A percentile compares a stretch with the other conserved stretches of the same genome.
phyloP scores from a whole-genome alignment of 345 rosid genomes.

The Alliaria petiolata region DNA sequence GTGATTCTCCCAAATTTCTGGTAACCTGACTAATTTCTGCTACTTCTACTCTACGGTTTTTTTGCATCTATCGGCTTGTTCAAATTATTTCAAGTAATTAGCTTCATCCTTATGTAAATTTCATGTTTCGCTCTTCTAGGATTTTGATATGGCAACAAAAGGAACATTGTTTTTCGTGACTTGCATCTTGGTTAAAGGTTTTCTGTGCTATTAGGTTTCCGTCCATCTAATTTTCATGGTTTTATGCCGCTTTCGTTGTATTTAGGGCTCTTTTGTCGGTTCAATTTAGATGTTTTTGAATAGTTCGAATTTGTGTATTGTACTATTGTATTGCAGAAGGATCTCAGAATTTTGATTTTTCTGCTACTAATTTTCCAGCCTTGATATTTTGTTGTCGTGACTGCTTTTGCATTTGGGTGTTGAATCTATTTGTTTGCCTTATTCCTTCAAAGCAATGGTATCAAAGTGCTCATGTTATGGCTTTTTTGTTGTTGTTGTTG shows the following conservation, averaged over 20 bases:
- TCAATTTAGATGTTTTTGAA: neutral
- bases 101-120: neutral
- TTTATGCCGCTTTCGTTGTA: neutral
- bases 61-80: neutral
- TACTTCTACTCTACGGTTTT: neutral
- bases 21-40: slow-evolving; percentile 19
- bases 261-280: neutral
- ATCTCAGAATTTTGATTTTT: neutral
- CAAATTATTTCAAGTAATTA: neutral
- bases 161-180: neutral
- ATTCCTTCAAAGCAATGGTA: neutral
- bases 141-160: neutral
- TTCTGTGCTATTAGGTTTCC: neutral
- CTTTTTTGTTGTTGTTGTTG: neutral
- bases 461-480: neutral
- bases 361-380: too few relatives aligned
- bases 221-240: neutral
- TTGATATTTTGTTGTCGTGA: neutral
- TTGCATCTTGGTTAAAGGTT: neutral
- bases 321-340: neutral
- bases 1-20: slow-evolving; percentile 38
- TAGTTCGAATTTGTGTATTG: neutral
- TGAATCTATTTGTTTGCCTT: neutral
- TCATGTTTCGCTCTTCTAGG: neutral
- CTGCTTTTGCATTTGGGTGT: too few relatives aligned